Evolutionary conservation across 2,329 filamentous ascomycete species (phyloP), one percentile per base, ranked within the genome.

Genomic region (Fusarium marasasianum): DNA sequence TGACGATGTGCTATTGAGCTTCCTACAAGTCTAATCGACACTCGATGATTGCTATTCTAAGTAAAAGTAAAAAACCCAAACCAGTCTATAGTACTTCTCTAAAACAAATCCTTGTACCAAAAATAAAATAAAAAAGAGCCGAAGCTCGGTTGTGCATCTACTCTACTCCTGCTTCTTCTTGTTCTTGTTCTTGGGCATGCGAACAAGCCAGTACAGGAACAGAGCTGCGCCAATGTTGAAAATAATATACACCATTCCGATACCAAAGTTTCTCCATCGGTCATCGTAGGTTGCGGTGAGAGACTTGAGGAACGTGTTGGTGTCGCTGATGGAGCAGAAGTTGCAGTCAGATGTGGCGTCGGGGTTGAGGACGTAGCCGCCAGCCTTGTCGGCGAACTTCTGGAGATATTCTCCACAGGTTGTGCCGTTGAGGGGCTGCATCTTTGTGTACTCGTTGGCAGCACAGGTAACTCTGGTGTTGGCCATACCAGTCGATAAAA

Each of bases 401-500:
- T 74, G 57, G 75, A 92, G 80, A 78, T 92, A 94, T 15, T 86
- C 72, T 1, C 75, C 81, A 76, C 92, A 94, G 0, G 86, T 92
- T 69, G 85, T 80, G 11, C 82, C 81, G 3, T 76, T 61, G 0
- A 88, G 86, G 0, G 93, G 90, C 40, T 90, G 83, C 79, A 96
- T 91, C 11, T 83, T 80, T n/a, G 92, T 83, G 65, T 88, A 86
- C 80, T 96, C 94, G 77, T 91, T 92, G 10, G 76, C 51, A 3
- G 91, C 87, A 80, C 94, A 96, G 0, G 62, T 77, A 5, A 81
- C 78, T 1, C 55, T 17, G 0, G 73, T 71, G 35, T 80, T 80
- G 8, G 78, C 79, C 6, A 82, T 62, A 8, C 78, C 79, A 1
- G 79, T 76, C 2, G 78, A 72, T 22, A 82, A 13, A 13, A 81